phyloP scores from a whole-genome alignment of 352 stramenopile species.

The Phytophthora meadii region DNA sequence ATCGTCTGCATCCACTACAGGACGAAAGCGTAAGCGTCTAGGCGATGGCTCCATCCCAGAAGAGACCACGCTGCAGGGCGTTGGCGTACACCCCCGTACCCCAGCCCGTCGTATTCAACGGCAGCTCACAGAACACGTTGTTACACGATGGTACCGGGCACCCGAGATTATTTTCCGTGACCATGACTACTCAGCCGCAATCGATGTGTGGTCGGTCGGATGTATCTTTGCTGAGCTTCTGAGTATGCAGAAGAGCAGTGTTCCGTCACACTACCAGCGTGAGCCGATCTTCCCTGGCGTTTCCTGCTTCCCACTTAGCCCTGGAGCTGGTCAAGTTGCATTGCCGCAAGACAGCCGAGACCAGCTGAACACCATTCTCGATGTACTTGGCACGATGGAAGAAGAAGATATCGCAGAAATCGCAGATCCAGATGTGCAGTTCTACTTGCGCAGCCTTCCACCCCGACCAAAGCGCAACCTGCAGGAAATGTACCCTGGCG shows the following conservation, averaged over 20 bases:
- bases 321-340: constrained; percentile 74
- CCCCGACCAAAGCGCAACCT: constrained; percentile 74
- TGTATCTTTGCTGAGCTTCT: constrained; percentile 96
- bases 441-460: constrained; percentile 81
- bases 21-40: constrained; percentile 66
- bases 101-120: constrained; percentile 84
- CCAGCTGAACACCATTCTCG: constrained; percentile 89
- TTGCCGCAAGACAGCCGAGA: constrained; percentile 86
- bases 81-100: constrained; percentile 76
- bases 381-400: constrained; percentile 87
- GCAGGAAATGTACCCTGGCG: constrained; percentile 86
- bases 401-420: constrained; percentile 89
- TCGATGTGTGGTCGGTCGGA: constrained; percentile 93
- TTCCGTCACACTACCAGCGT: constrained; percentile 94
- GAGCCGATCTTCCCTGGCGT: constrained; percentile 95
- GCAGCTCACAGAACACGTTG: constrained; percentile 95
- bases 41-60: constrained; percentile 57
- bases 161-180: constrained; percentile 95
- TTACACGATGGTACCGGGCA: constrained; percentile 95
- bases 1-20: constrained; percentile 65
- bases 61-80: constrained; percentile 65
- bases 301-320: constrained; percentile 89
- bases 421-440: constrained; percentile 82
- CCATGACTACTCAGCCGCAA: constrained; percentile 88
- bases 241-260: constrained; percentile 96